Base-by-base conservation (phyloP, 345 rosid genomes). In the Laguncularia racemosa region DNA sequence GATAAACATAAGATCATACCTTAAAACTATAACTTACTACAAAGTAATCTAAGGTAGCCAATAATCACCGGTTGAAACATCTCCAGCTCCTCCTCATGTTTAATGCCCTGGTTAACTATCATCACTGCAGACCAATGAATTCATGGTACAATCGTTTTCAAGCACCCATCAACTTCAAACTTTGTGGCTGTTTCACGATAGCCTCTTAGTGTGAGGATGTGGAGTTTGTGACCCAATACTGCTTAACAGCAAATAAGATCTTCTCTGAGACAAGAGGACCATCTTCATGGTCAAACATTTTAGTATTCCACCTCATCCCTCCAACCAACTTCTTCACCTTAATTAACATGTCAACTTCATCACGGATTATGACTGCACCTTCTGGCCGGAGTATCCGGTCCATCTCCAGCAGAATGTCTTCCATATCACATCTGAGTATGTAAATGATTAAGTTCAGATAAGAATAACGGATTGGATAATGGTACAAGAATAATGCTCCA, bases 251-350 rank as follows among this genome's bases (percentile, higher is more conserved):
- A 17, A 95, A 75, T 67, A 95, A 65, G 64, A 88, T 76, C 76
- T 95, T 95, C 77, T 85, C 97, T 0, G 91, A 84, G 61, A 95
- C 91, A 20, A 95, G 76, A 48, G 99, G 99, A 38, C 99, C 99
- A 59, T 90, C 99, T 71, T 95, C 99, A 17, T 95, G 99, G 79
- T 95, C 97, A 58, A 90, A 84, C 89, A 95, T 78, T 73, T 95
- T 95, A 7, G 93, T 58, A 26, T 88, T 87, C 99, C 99, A 95
- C 55, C 86, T 88, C 95, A 95, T 95, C 44, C 96, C 89, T n/a
- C 71, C 71, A 10, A 75, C 78, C 47, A 85, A 72, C 78, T 80
- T 87, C 83, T 80, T 81, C 62, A 90, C 96, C 69, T 83, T 84
- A 19, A 85, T 78, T 66, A 95, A 75, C 57, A 75, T 80, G 43